Base-by-base conservation (phyloP, 2,329 filamentous ascomycete species). In the Venturia aucupariae region DNA sequence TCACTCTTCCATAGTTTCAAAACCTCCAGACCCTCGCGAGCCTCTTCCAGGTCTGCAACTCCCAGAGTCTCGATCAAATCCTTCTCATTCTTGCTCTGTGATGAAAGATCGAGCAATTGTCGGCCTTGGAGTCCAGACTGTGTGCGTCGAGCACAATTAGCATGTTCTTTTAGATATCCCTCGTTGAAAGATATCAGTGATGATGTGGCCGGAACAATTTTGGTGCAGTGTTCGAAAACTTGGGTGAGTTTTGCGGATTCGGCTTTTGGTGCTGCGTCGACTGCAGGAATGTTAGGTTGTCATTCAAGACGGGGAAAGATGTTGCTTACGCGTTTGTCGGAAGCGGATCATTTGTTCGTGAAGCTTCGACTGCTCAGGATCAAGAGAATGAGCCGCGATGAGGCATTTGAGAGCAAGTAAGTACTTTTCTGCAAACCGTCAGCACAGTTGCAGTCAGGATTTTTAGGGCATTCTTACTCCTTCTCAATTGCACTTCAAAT, bases 331-430 rank as follows among this genome's bases (percentile, higher is more conserved):
- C 41, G 83, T 79, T 69, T 86, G 81, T 67, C 85, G 86, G 78
- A 97, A 88, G 65, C 85, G 83, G 54, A 88, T 79, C 38, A 83
- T 80, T 73, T 94, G 90, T 71, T 91, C 85, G 72, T 92, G 87
- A n/a, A 93, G 82, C 67, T 82, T 85, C 13, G 90, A 83, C 71
- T 92, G 82, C 57, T 85, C 80, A 2, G 86, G 75, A 67, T 94
- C 87, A 41, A 97, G 80, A 3, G 82, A 80, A 64, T 85, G 78
- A 35, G 90, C 87, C 22, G 90, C 87, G 60, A 90, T 85, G 63
- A 99, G 83, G 75, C 90, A 96, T 71, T 90, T 90, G 66, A 97
- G 82, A 0, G 94, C 93, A 66, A 96, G 87, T 54, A 96, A 78
- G 71, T 90, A 91, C 79, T 97, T 97, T 73, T 86, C 92, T 93